These are phyloP conservation scores for Plasmodium fragile DNA, from an alignment of 169 alveolate genomes.

Conservation along the genomic window DNA sequence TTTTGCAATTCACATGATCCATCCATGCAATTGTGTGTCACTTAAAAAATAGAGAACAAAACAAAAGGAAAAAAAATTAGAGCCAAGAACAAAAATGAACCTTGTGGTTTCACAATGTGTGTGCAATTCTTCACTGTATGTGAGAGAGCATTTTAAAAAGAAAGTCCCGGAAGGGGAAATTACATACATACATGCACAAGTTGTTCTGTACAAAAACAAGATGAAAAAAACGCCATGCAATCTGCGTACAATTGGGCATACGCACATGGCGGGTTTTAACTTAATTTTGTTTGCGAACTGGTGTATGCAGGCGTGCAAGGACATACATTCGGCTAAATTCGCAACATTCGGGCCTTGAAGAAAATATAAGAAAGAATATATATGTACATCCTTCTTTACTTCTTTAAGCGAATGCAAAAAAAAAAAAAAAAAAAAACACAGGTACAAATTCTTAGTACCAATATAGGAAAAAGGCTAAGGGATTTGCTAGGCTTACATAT, in stretches of 20 bases:
- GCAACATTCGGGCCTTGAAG: not conserved
- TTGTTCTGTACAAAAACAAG: constrained; percentile 25
- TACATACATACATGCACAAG: not conserved
- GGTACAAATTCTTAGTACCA: not conserved
- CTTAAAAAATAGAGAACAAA: constrained; percentile 3
- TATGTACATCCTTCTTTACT: not conserved
- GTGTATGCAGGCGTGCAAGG: not conserved
- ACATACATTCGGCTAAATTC: not conserved
- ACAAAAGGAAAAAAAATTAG: not conserved
- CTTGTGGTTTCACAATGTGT: not conserved
- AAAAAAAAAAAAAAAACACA: not conserved
- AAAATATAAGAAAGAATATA: not conserved
- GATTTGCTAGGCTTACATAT: not conserved
- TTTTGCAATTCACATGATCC: constrained; percentile 41
- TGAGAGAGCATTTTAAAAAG: constrained; percentile 4
- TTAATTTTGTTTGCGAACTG: not conserved
- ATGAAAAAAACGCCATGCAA: not conserved
- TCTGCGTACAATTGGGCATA: not conserved
- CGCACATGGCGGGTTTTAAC: not conserved
- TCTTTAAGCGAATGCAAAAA: not conserved
- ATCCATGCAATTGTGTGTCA: not conserved
- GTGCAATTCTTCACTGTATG: constrained; percentile 3
- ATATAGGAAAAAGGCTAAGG: not conserved
- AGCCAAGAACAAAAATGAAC: not conserved
- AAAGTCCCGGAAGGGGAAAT: not conserved